phyloP scores from a whole-genome alignment of 2,329 filamentous ascomycete species.

The Cladosporium sp. region DNA sequence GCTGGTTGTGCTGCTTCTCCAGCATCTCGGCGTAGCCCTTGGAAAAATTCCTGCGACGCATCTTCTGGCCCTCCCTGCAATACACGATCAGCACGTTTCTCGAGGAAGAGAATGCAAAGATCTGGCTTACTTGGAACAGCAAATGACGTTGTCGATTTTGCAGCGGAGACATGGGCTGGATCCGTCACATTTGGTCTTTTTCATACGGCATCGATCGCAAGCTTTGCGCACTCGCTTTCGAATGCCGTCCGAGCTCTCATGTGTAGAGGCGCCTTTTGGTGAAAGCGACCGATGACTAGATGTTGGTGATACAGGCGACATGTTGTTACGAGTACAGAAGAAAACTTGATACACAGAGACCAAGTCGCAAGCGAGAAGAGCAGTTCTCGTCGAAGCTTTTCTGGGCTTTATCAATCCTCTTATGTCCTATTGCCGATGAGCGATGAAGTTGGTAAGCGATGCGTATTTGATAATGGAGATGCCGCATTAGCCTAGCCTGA shows the following conservation, averaged over 20 bases:
- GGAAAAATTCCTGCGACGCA: slow-evolving; percentile 58
- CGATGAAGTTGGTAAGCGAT: background rate
- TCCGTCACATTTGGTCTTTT: slow-evolving; percentile 70
- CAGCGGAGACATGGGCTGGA: slow-evolving; percentile 56
- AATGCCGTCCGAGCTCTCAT: slow-evolving; percentile 17
- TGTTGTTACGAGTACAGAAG: background rate
- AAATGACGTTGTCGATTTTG: slow-evolving; percentile 3
- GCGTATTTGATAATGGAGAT: background rate
- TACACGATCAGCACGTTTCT: background rate
- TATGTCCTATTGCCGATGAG: background rate
- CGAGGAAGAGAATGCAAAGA: too few relatives aligned
- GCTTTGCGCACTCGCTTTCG: slow-evolving; percentile 66
- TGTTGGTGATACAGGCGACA: background rate
- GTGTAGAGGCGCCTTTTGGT: background rate
- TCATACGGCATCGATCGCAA: slow-evolving; percentile 64
- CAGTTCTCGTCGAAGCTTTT: background rate
- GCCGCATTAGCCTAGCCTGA: background rate
- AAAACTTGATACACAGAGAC: background rate
- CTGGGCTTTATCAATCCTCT: background rate
- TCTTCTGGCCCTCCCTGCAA: background rate
- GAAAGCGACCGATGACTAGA: background rate
- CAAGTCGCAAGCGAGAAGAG: background rate
- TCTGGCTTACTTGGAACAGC: background rate
- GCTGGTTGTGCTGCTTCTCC: slow-evolving; percentile 63
- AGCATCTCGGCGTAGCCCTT: slow-evolving; percentile 69